These are phyloP conservation scores for Grigorovia transvaalensis DNA, from an alignment of 805 yeast genomes.

Conservation along the genomic window DNA sequence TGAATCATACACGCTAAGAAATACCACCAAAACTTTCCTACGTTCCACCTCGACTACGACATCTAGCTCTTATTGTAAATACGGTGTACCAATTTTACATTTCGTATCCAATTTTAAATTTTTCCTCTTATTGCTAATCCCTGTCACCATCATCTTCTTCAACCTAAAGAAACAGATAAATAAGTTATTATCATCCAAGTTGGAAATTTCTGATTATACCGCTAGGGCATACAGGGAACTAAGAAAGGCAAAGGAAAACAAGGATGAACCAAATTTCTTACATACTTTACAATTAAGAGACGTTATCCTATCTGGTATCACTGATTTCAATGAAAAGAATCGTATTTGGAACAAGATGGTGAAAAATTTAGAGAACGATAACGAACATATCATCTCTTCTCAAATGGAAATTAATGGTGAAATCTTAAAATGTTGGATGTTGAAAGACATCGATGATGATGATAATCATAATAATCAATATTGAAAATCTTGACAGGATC, in stretches of 20 bases:
- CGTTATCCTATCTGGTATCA: constrained; percentile 33
- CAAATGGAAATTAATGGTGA: constrained; percentile 73
- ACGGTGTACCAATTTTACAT: background rate
- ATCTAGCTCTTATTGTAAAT: background rate
- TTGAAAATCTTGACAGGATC: background rate
- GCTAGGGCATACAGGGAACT: background rate
- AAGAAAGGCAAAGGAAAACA: constrained; percentile 28
- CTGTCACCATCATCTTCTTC: background rate
- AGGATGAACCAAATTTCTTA: constrained; percentile 34
- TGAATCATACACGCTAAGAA: background rate
- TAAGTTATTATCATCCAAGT: background rate
- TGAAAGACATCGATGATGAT: constrained; percentile 34
- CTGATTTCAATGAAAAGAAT: constrained; percentile 25
- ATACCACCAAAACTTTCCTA: background rate
- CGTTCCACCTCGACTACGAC: background rate
- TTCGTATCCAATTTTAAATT: background rate
- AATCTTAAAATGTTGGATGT: constrained; percentile 73
- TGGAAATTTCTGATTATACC: background rate
- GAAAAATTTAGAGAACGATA: constrained; percentile 40
- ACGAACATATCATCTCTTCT: constrained; percentile 44
- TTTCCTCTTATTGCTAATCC: background rate
- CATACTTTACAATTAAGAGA: constrained; percentile 64
- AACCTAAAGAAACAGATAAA: background rate
- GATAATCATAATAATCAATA: background rate
- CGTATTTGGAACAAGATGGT: constrained; percentile 49